Conservation (phyloP, 23 red algal genomes). For the Chondrus crispus region DNA sequence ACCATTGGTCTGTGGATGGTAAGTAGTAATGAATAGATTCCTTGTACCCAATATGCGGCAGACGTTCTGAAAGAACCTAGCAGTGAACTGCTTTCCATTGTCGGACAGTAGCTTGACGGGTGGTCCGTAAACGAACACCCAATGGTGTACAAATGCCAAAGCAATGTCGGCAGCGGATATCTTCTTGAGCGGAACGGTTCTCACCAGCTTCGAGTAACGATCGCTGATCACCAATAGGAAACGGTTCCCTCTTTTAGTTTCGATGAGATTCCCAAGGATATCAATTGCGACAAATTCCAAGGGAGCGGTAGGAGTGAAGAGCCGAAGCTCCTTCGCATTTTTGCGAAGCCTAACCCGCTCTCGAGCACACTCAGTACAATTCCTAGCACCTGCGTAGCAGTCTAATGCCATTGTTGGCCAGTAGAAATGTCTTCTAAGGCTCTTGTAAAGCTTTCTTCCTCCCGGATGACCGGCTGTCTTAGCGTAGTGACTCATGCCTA, state of each 20-base stretch:
- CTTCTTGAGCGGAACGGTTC: not conserved
- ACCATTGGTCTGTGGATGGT: conserved; percentile 24
- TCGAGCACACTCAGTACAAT: not conserved
- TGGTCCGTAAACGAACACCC: not conserved
- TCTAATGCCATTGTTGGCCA: conserved; percentile 14
- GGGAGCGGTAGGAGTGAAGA: not conserved
- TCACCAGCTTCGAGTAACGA: not conserved
- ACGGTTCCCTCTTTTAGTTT: not conserved
- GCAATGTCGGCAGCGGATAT: not conserved
- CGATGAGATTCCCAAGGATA: not conserved
- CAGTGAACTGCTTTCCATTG: not conserved
- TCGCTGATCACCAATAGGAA: not conserved
- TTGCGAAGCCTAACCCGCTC: not conserved
- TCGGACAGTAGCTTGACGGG: not conserved
- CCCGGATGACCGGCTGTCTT: not conserved
- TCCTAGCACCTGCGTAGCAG: not conserved
- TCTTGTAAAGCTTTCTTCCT: not conserved
- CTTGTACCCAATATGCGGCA: not conserved
- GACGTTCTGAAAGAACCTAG: not conserved
- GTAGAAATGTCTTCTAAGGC: not conserved
- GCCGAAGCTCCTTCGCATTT: not conserved
- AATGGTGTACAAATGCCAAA: not conserved
- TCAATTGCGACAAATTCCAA: not conserved
- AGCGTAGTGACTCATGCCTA: not conserved
- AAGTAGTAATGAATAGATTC: conserved; percentile 19